Conservation (phyloP, 495 filamentous ascomycete genomes). For the Penicillium roqueforti region DNA sequence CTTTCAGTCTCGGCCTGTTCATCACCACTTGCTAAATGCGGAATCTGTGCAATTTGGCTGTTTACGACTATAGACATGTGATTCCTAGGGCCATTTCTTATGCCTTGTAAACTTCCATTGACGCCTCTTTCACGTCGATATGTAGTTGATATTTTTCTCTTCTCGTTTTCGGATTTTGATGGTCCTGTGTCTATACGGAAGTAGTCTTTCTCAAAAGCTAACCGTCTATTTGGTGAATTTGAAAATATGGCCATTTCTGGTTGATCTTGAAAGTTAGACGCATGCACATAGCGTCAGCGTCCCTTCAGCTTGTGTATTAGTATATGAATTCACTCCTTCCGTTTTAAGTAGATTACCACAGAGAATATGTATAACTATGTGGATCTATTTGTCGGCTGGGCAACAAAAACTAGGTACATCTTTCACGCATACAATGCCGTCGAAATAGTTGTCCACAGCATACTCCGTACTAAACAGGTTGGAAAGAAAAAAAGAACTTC, state of each 20-base stretch:
- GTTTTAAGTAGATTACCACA: neutral
- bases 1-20: constrained; percentile 54
- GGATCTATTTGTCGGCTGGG: no score
- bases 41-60: neutral
- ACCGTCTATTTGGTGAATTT: neutral
- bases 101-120: constrained; percentile 8
- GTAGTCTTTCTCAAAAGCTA: neutral
- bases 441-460: no score
- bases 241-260: constrained; percentile 5
- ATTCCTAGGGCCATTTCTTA: neutral
- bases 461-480: no score
- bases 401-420: no score
- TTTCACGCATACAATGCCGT: no score
- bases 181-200: constrained; percentile 7
- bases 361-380: no score
- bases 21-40: constrained; percentile 51
- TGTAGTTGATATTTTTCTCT: constrained; percentile 10
- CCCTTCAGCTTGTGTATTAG: constrained; percentile 6
- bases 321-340: constrained; percentile 7
- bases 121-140: constrained; percentile 3
- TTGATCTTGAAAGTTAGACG: constrained; percentile 5
- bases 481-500: neutral
- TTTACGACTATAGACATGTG: neutral
- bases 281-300: neutral
- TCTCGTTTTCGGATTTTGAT: constrained; percentile 1